Evolutionary conservation across 2,329 filamentous ascomycete genomes (phyloP).

Genomic region (Botryotinia calthae): DNA sequence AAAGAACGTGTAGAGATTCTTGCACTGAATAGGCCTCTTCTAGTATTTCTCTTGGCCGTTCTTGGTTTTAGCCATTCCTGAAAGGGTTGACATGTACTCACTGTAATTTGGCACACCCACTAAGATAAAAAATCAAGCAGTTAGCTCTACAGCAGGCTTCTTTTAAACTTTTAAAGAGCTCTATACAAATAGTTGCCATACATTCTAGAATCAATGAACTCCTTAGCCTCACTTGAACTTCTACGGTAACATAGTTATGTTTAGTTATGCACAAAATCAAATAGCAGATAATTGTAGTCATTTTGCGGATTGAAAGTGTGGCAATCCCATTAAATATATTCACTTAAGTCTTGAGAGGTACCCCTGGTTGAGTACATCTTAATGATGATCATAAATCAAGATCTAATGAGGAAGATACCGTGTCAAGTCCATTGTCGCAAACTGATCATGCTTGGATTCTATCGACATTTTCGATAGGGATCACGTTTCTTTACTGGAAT

Average conservation of each 20-base stretch:
- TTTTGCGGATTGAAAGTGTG: not conserved
- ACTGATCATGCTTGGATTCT: not conserved
- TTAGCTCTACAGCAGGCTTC: not conserved
- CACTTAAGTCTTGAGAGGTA: not conserved
- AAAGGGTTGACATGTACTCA: not conserved
- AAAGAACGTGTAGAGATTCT: fast-evolving
- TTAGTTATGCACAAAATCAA: not conserved
- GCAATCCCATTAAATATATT: not conserved
- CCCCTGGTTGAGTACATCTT: not conserved
- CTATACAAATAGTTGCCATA: not conserved
- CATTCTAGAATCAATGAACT: not conserved
- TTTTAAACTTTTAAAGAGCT: not conserved
- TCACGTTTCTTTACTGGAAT: too few relatives aligned
- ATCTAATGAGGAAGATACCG: not conserved
- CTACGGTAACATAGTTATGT: not conserved
- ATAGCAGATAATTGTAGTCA: not conserved
- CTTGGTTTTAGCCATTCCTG: too few relatives aligned
- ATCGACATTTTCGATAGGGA: not conserved
- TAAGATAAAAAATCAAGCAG: not conserved
- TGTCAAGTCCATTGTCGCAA: not conserved
- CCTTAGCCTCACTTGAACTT: not conserved
- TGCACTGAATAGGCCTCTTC: not conserved
- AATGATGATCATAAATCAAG: not conserved
- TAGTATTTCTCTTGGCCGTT: not conserved
- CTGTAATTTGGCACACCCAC: not conserved